Conservation (phyloP, 495 filamentous ascomycete species). For the Penicillium goetzii region DNA sequence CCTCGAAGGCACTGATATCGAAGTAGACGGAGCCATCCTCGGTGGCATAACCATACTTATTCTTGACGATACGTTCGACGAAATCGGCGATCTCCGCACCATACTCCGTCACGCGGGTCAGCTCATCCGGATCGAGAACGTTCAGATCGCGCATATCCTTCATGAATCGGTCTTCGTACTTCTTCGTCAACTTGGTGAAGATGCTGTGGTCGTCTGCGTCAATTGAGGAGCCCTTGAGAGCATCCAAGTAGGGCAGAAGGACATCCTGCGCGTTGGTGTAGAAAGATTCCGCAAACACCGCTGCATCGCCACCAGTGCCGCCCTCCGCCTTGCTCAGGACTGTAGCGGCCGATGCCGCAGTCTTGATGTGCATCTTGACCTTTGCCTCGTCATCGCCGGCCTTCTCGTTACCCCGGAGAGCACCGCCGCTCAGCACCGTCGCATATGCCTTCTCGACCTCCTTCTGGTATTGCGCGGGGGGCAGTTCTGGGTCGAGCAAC, state of each 20-base stretch:
- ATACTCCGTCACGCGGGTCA: constrained; percentile 90
- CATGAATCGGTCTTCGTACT: constrained; percentile 81
- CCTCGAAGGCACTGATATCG: constrained; percentile 86
- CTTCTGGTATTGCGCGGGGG: constrained; percentile 52
- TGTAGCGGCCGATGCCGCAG: constrained; percentile 62
- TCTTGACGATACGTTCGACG: constrained; percentile 77
- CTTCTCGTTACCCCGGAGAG: constrained; percentile 63
- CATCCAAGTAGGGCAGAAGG: constrained; percentile 85
- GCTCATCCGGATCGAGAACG: constrained; percentile 75
- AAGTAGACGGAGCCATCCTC: constrained; percentile 91
- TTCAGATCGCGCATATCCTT: constrained; percentile 86
- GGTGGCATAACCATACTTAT: constrained; percentile 82
- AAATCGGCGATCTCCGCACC: constrained; percentile 80
- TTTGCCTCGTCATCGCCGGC: constrained; percentile 79
- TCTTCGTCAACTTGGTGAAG: constrained; percentile 78
- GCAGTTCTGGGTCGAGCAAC: constrained; percentile 51
- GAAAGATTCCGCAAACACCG: constrained; percentile 57
- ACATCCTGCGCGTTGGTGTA: constrained; percentile 62
- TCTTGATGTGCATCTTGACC: constrained; percentile 90
- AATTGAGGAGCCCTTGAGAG: constrained; percentile 71
- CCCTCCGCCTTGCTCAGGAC: constrained; percentile 53
- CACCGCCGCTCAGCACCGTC: constrained; percentile 53
- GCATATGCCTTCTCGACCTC: constrained; percentile 65
- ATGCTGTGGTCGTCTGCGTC: constrained; percentile 74
- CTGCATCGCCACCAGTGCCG: constrained; percentile 28